phyloP scores from a whole-genome alignment of 2,329 filamentous ascomycete species.

The Zalaria sp. region DNA sequence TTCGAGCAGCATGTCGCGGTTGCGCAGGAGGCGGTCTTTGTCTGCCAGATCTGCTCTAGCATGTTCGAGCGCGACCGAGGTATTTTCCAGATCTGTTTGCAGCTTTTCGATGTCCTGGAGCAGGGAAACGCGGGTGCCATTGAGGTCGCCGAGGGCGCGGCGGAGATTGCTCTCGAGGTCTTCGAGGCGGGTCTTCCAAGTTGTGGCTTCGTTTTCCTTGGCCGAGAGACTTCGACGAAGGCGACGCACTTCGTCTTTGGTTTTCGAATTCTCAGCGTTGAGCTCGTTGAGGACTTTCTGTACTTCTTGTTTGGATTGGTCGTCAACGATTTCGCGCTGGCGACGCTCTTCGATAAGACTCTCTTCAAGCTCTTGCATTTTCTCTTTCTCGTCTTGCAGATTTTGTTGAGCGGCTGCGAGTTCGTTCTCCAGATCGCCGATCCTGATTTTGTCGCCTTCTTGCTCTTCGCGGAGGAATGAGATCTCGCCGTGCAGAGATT shows the following conservation, averaged over 20 bases:
- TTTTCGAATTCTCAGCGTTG: slow-evolving; percentile 64
- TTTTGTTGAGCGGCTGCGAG: slow-evolving; percentile 65
- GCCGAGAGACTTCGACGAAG: slow-evolving; percentile 71
- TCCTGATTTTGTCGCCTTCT: slow-evolving; percentile 94
- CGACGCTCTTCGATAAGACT: slow-evolving; percentile 67
- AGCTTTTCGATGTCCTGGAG: slow-evolving; percentile 73
- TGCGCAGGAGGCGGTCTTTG: slow-evolving; percentile 79
- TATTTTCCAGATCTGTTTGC: slow-evolving; percentile 75
- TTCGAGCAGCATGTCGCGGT: slow-evolving; percentile 78
- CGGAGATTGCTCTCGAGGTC: slow-evolving; percentile 83
- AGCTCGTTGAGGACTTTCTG: slow-evolving; percentile 88
- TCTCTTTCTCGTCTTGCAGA: slow-evolving; percentile 75
- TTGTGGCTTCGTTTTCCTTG: slow-evolving; percentile 74
- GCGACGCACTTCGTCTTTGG: slow-evolving; percentile 74
- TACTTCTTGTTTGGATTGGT: slow-evolving; percentile 85
- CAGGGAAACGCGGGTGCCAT: slow-evolving; percentile 71
- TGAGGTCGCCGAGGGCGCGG: slow-evolving; percentile 74
- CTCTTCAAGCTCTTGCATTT: slow-evolving; percentile 35
- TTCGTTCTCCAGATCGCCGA: slow-evolving; percentile 78
- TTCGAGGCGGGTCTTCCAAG: slow-evolving; percentile 81
- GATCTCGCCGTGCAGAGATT: slow-evolving; percentile 86
- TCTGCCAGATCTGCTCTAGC: slow-evolving; percentile 69
- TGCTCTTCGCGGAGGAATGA: slow-evolving; percentile 93
- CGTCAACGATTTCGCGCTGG: slow-evolving; percentile 75
- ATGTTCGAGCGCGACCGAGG: slow-evolving; percentile 65